Conservation (phyloP, 768 basidiomycete species). For the Coprinellus micaceus region DNA sequence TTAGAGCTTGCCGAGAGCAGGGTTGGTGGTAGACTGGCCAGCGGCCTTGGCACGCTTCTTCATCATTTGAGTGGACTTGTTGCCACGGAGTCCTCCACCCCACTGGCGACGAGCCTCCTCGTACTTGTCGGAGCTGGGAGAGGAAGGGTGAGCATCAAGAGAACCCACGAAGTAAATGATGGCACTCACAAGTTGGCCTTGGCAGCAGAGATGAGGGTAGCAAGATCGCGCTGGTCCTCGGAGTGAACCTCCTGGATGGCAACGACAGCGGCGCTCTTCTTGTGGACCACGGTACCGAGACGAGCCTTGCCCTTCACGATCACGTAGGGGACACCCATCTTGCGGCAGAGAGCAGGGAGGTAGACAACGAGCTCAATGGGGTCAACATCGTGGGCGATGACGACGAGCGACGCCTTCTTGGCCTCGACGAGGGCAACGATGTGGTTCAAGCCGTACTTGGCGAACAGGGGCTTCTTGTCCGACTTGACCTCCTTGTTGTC, state of each 20-base stretch:
- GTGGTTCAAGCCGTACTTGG: constrained; percentile 97
- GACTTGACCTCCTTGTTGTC: constrained; percentile 66
- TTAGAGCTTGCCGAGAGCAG: constrained; percentile 65
- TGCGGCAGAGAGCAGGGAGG: constrained; percentile 96
- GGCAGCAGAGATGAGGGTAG: constrained; percentile 86
- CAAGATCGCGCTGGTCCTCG: constrained; percentile 91
- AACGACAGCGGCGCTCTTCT: constrained; percentile 94
- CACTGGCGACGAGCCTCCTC: constrained; percentile 88
- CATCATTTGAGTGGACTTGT: constrained; percentile 92
- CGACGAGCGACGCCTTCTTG: constrained; percentile 59
- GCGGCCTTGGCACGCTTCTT: constrained; percentile 91
- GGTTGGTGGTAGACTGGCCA: constrained; percentile 59
- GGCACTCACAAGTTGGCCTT: constrained; percentile 93
- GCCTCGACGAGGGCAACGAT: constrained; percentile 92
- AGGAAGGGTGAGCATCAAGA: constrained; percentile 8
- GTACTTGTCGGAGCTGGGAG: constrained; percentile 78
- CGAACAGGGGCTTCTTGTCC: constrained; percentile 88
- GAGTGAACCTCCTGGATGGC: constrained; percentile 91
- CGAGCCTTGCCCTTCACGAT: constrained; percentile 98
- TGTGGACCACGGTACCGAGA: constrained; percentile 96
- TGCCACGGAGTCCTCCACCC: constrained; percentile 95
- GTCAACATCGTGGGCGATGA: constrained; percentile 98
- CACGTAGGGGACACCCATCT: constrained; percentile 99
- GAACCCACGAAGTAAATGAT: neutral
- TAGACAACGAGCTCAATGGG: constrained; percentile 98